phyloP scores from a whole-genome alignment of 352 stramenopile species.

The Phytophthora palmivora region DNA sequence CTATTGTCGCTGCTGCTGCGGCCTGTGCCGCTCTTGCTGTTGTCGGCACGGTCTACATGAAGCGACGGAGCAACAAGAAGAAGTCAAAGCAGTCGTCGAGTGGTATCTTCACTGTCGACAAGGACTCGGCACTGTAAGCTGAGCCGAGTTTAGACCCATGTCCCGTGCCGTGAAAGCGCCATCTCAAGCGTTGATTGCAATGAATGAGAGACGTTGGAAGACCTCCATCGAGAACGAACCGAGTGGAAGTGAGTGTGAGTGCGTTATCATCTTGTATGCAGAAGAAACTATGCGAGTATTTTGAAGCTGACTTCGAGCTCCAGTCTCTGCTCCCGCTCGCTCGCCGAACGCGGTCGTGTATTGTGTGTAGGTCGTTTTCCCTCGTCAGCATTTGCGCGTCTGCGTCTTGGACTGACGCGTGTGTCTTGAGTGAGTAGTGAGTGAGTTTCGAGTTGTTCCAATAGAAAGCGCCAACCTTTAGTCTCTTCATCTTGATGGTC shows the following conservation, averaged over 20 bases:
- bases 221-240: conserved; percentile 34
- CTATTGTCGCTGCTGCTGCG: conserved; percentile 41
- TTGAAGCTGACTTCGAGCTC: conserved; percentile 31
- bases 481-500: conserved; percentile 19
- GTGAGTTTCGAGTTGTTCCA: conserved; percentile 49
- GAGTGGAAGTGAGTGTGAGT: conserved; percentile 43
- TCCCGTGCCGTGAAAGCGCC: conserved; percentile 35
- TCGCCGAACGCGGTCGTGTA: conserved; percentile 36
- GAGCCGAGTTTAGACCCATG: conserved; percentile 16
- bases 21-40: conserved; percentile 59
- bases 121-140: conserved; percentile 77
- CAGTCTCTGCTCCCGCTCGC: conserved; percentile 37
- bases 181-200: conserved; percentile 42
- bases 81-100: conserved; percentile 44
- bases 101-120: conserved; percentile 82
- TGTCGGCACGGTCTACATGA: conserved; percentile 66
- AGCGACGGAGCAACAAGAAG: conserved; percentile 65
- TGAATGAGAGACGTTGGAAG: conserved; percentile 44
- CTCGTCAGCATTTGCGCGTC: conserved; percentile 29
- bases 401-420: conserved; percentile 30
- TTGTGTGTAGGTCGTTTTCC: conserved; percentile 30
- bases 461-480: conserved; percentile 42
- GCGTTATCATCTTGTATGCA: conserved; percentile 39
- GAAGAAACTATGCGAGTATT: conserved; percentile 45
- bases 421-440: conserved; percentile 40